Evolutionary conservation across 2,329 filamentous ascomycete species (phyloP).

Genomic region (Aspergillus udagawae): DNA sequence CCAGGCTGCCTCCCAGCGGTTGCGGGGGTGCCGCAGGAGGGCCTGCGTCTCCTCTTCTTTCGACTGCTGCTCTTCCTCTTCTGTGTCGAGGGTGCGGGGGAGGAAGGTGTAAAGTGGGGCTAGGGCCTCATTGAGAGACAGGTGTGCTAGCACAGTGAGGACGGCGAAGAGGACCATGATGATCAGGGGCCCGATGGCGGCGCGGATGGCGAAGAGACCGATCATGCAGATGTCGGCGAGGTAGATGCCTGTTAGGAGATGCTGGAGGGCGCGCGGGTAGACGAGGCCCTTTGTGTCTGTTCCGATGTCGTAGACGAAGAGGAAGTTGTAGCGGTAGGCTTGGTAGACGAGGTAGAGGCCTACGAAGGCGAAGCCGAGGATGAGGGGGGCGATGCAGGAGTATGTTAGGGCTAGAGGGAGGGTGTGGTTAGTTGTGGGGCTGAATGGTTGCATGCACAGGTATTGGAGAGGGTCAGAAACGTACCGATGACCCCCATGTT

Average conservation of each 20-base stretch:
- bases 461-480: slow-evolving; percentile 22
- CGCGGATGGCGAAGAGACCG: slow-evolving; percentile 72
- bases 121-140: slow-evolving; percentile 48
- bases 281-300: slow-evolving; percentile 86
- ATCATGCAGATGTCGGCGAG: slow-evolving; percentile 79
- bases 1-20: slow-evolving; percentile 23
- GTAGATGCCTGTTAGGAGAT: slow-evolving; percentile 80
- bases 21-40: not conserved
- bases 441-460: not conserved
- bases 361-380: slow-evolving; percentile 74
- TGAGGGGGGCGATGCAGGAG: slow-evolving; percentile 78
- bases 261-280: slow-evolving; percentile 80
- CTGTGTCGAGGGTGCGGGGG: slow-evolving; percentile 62
- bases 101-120: slow-evolving; percentile 58
- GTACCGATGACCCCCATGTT: slow-evolving; percentile 78
- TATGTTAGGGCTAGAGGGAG: slow-evolving; percentile 69
- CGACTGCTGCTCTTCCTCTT: slow-evolving; percentile 46
- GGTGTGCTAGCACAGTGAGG: slow-evolving; percentile 70
- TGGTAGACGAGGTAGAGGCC: slow-evolving; percentile 79
- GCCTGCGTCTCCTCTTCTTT: slow-evolving; percentile 26
- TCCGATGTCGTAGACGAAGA: slow-evolving; percentile 76
- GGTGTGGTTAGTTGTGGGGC: slow-evolving; percentile 6
- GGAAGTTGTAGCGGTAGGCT: slow-evolving; percentile 83
- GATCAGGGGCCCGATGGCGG: slow-evolving; percentile 62
- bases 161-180: slow-evolving; percentile 72